Evolutionary conservation across 306 rosid genomes (phyloP), one percentile per base, ranked within the genome.

Genomic region (Ammopiptanthus mongolicus): DNA sequence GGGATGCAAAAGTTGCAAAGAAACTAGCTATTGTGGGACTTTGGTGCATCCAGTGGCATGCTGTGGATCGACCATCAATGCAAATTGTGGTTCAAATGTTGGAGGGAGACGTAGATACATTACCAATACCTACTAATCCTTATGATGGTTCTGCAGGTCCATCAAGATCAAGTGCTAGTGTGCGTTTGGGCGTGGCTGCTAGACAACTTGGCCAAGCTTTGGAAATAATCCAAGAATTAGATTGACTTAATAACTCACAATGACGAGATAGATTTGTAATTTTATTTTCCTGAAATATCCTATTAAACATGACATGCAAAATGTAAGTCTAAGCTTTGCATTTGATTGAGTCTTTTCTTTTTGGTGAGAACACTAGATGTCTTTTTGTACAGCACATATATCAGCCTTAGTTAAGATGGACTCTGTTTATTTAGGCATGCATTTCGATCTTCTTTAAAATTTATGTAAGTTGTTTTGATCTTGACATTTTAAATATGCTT

Each of bases 1-100:
- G 17, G 22, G 76, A 80, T 53, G 19, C 71, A 12, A 19, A 50
- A 7, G 60, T 74, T 17, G 59, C 76, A 7, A 80, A 34, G 57
- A 74, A 39, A 14, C 17, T 80, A 1, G 80, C 80, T 6, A 74
- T 25, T 7, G 80, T 80, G 28, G 84, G 84, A 34, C 66, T 80
- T 4, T 37, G 76, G 42, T 67, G 80, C 60, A 74, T 80, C 23
- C 80, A 80, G n/a, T 74, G 84, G 80, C 76, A 80, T 39, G 48
- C 76, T 5, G 19, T 50, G 76, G 65, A 80, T 60, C n/a, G 80
- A 19, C 77, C 80, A 9, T 80, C 84, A 10, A 74, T 74, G 80
- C 74, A 80, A 33, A 14, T 5, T 11, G 74, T 65, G 61, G 57
- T 66, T 33, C 77, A 67, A 21, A 74, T 74, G 84, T 39, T 74